Percentiles rank a stretch among this genome's conserved stretches.
Conservation (phyloP, 495 filamentous ascomycete genomes). For the Neurospora sp. region DNA sequence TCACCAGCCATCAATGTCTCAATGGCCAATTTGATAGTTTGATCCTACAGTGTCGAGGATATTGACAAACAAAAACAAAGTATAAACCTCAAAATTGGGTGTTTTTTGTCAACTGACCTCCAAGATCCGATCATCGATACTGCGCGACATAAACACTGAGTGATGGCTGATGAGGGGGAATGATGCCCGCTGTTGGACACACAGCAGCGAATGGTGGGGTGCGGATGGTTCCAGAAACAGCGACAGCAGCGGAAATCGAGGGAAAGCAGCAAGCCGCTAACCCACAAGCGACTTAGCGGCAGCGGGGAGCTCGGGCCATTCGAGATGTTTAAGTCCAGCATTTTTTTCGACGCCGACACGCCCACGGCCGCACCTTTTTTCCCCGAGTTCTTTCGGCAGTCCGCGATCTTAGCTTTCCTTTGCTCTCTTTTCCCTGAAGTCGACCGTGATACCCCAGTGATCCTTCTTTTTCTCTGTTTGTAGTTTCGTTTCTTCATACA, state of each 20-base stretch:
- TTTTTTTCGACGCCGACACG: conserved; percentile 14
- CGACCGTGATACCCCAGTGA: conserved; percentile 13
- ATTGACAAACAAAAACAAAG: background rate
- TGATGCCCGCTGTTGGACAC: background rate
- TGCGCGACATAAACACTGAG: background rate
- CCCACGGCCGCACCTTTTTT: background rate
- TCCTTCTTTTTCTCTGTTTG: conserved; percentile 5
- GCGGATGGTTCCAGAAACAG: conserved; percentile 27
- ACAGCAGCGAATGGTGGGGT: conserved; percentile 8
- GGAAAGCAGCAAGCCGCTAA: conserved; percentile 7
- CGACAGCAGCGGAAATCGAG: conserved; percentile 3
- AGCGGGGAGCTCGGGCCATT: conserved; percentile 22
- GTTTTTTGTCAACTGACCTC: background rate
- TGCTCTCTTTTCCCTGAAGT: conserved; percentile 3
- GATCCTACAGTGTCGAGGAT: background rate
- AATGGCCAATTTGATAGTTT: background rate
- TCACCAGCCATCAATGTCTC: background rate
- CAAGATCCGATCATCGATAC: background rate
- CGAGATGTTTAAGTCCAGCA: conserved; percentile 12
- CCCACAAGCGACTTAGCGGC: conserved; percentile 9
- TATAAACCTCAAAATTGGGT: background rate
- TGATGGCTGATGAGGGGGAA: background rate
- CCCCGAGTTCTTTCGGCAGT: background rate
- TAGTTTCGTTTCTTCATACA: conserved; percentile 6
- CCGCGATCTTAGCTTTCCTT: conserved; percentile 1